A percentile compares a stretch with the other conserved stretches of the same genome.
Evolutionary conservation across 345 rosid genomes (phyloP).

Genomic region (Isatis tinctoria): DNA sequence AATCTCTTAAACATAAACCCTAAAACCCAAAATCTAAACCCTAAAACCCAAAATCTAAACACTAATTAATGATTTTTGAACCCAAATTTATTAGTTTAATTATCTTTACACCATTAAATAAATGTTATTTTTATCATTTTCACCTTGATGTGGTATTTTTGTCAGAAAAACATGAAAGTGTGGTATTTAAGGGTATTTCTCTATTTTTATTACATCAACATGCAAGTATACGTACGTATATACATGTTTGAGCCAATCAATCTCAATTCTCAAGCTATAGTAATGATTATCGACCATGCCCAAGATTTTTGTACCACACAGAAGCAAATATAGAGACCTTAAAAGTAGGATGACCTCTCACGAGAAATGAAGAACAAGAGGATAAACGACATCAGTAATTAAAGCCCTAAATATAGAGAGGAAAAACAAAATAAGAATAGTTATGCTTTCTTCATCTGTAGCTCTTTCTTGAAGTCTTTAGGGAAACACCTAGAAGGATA

Average conservation of each 20-base stretch:
- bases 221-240: not conserved
- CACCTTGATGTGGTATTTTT: too few relatives aligned
- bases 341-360: slow-evolving; percentile 27
- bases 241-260: not conserved
- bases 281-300: not conserved
- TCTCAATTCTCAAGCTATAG: not conserved
- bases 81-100: too few relatives aligned
- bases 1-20: too few relatives aligned
- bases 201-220: not conserved
- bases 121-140: too few relatives aligned
- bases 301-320: slow-evolving; percentile 10
- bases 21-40: too few relatives aligned
- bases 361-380: slow-evolving; percentile 5
- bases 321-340: slow-evolving; percentile 6
- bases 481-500: slow-evolving; percentile 8
- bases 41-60: too few relatives aligned
- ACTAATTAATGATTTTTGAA: too few relatives aligned
- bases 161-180: too few relatives aligned
- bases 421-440: not conserved
- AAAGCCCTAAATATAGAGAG: slow-evolving; percentile 18
- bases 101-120: too few relatives aligned
- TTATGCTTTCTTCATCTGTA: not conserved
- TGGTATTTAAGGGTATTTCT: too few relatives aligned
- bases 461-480: not conserved
- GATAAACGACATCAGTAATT: not conserved